phyloP scores from a whole-genome alignment of 192 early-diverging fungal species.

The Coemansia sp. region DNA sequence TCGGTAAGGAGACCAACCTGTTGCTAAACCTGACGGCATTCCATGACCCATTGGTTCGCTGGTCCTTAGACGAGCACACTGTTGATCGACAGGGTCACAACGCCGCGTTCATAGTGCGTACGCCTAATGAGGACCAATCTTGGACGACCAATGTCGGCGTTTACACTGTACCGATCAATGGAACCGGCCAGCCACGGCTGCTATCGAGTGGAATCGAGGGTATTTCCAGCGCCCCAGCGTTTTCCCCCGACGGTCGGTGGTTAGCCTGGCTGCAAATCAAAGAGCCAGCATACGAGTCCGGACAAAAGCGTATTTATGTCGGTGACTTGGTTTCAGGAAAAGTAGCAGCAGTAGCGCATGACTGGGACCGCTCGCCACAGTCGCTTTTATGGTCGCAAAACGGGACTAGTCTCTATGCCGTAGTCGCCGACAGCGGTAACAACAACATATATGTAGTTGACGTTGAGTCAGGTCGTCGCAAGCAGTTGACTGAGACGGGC shows the following conservation, averaged over 20 bases:
- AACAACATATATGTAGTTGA: slow-evolving; percentile 49
- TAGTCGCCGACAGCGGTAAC: slow-evolving; percentile 63
- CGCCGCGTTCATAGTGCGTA: slow-evolving; percentile 66
- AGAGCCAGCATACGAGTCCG: slow-evolving; percentile 72
- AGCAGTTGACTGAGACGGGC: slow-evolving; percentile 30
- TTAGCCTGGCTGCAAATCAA: slow-evolving; percentile 80
- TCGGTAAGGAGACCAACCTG: slow-evolving; percentile 18
- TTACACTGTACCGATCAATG: slow-evolving; percentile 38
- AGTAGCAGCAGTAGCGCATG: slow-evolving; percentile 20
- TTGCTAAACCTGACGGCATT: slow-evolving; percentile 13
- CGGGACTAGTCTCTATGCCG: slow-evolving; percentile 54
- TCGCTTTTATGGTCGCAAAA: slow-evolving; percentile 63
- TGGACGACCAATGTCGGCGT: slow-evolving; percentile 68
- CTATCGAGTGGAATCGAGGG: slow-evolving; percentile 58
- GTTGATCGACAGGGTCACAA: slow-evolving; percentile 61
- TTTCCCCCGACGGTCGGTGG: slow-evolving; percentile 61
- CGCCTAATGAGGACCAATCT: slow-evolving; percentile 54
- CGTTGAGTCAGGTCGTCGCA: slow-evolving; percentile 22
- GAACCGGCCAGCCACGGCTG: slow-evolving; percentile 11
- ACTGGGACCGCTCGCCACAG: slow-evolving; percentile 60
- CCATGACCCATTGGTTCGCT: slow-evolving; percentile 27
- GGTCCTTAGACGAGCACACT: slow-evolving; percentile 57
- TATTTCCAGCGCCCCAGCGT: slow-evolving; percentile 60
- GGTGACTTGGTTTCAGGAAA: slow-evolving; percentile 21
- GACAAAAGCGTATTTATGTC: slow-evolving; percentile 65